Base-by-base conservation (phyloP, 306 rosid species). In the Myrica gale region DNA sequence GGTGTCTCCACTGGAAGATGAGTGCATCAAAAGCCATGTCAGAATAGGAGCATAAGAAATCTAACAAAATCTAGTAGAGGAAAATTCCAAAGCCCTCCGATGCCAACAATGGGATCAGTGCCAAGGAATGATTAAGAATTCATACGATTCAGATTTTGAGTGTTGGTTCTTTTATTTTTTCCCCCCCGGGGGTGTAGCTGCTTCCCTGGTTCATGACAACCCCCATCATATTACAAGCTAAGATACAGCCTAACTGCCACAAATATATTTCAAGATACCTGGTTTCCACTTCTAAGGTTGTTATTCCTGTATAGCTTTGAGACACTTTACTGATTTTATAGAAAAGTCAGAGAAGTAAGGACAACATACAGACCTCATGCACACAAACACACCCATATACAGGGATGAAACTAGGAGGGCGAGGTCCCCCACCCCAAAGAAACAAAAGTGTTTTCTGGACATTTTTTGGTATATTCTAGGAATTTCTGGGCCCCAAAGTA, bases 1-100 rank as follows among this genome's bases (percentile, higher is more conserved):
- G 12, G 96, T 92, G 83, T 96, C 98, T 45, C 99, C 99, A 46
- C 99, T 92, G 83, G 57, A 78, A 37, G 55, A 82, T 70, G 47
- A 67, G 53, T 43, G 57, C 74, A 82, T 68, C 72, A 80, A 53
- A 16, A 51, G 63, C 61, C 62, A 70, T 26, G 37, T 74, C 53
- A 77, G 46, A 51, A 16, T 17, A 73, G 57, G 39, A 53, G 48
- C 50, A 63, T 37, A 48, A 52, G 16, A 77, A 42, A n/a, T 37
- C 9, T 54, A 45, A 75, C 39, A 56, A 32, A 72, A 58, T 50
- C 19, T 6, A 20, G 0, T 61, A 43, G 32, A 5, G 6, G 68
- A 61, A 52, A 61, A 61, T 61, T 32, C 68, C 19, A 13, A 61
- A 0, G 7, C 68, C 37, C 12, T 12, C n/a, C n/a, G 12, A 32